Percentiles rank a stretch among this genome's conserved stretches.
Evolutionary conservation across 768 basidiomycete genomes (phyloP).

Genomic region (Pleurotus salmoneostramineus): DNA sequence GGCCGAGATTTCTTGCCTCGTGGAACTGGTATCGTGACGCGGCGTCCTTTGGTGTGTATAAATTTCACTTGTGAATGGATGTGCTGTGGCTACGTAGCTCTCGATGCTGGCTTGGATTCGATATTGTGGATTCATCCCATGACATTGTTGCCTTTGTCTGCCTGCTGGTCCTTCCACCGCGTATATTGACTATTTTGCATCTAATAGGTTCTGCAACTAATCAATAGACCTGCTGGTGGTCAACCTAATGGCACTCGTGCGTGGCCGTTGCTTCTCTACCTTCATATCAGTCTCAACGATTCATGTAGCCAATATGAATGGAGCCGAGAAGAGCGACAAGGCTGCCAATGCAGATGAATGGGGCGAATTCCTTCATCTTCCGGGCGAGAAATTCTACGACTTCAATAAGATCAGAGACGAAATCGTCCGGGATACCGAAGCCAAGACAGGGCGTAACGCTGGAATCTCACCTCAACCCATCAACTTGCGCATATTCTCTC

Average conservation of each 20-base stretch:
- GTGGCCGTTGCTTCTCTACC: slow-evolving; percentile 14
- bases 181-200: slow-evolving; percentile 3
- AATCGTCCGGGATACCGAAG: slow-evolving; percentile 95
- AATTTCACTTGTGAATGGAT: background rate
- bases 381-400: slow-evolving; percentile 96
- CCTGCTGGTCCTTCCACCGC: no score
- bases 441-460: slow-evolving; percentile 97
- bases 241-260: slow-evolving; percentile 33
- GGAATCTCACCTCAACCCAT: slow-evolving; percentile 97
- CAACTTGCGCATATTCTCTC: slow-evolving; percentile 96
- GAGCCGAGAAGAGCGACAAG: slow-evolving; percentile 57
- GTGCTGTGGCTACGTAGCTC: background rate
- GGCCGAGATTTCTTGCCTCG: slow-evolving; percentile 98
- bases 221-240: slow-evolving; percentile 66
- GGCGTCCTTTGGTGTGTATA: slow-evolving; percentile 81
- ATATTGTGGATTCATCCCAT: no score
- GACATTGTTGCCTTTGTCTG: no score
- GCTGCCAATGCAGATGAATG: slow-evolving; percentile 91
- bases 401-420: slow-evolving; percentile 96
- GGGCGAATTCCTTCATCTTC: slow-evolving; percentile 98
- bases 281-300: slow-evolving; percentile 1
- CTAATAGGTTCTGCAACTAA: slow-evolving; percentile 84
- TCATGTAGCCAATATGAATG: slow-evolving; percentile 37
- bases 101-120: no score
- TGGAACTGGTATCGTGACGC: slow-evolving; percentile 97